phyloP scores from a whole-genome alignment of 441 rosid species.

The Euphorbia celastroides region DNA sequence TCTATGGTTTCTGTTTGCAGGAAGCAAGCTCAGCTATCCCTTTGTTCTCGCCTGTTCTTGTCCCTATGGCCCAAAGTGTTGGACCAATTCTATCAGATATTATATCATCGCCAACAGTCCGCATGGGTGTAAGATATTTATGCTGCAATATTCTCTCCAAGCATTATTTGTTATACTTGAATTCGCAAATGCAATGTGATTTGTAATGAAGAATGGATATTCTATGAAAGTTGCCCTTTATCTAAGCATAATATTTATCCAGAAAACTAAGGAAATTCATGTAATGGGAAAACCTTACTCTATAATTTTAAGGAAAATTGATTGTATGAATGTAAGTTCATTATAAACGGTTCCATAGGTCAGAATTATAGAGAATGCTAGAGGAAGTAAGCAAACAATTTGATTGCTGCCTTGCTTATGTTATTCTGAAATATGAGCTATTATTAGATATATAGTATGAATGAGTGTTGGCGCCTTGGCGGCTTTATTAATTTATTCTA shows the following conservation, averaged over 20 bases:
- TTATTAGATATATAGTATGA: neutral
- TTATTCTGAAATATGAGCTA: neutral
- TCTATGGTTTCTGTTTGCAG: conserved; percentile 30
- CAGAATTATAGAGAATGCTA: neutral
- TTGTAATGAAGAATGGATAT: neutral
- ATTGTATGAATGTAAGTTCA: neutral
- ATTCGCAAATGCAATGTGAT: neutral
- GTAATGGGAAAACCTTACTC: too few relatives aligned
- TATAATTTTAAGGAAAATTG: too few relatives aligned
- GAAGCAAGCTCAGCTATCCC: conserved; percentile 89
- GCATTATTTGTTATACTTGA: neutral
- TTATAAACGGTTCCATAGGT: neutral
- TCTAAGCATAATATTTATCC: neutral
- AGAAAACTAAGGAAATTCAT: too few relatives aligned
- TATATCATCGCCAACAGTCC: conserved; percentile 64
- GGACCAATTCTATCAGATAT: conserved; percentile 83
- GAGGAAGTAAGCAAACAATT: neutral
- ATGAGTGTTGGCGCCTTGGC: neutral
- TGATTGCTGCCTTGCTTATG: neutral
- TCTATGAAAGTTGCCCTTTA: neutral
- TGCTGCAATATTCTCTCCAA: conserved; percentile 1
- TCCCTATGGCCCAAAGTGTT: conserved; percentile 84
- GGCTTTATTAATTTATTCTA: neutral
- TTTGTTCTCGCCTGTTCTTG: conserved; percentile 85
- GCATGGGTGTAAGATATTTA: conserved; percentile 61